Percentiles rank a stretch among this genome's conserved stretches.
Conservation (phyloP, 129 eudicot genomes). For the Lonicera japonica region DNA sequence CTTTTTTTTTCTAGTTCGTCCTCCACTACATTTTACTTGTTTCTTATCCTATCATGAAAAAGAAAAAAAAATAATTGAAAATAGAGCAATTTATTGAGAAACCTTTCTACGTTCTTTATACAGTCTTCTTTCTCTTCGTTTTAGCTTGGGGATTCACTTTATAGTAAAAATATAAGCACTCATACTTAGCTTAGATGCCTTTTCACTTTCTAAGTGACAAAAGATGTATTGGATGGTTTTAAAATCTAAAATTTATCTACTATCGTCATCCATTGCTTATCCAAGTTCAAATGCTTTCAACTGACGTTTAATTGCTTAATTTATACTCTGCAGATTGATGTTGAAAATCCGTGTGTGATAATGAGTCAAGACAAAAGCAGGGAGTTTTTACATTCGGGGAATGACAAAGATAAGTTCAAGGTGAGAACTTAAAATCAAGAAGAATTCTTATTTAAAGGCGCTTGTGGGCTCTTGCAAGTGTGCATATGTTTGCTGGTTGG, state of each 20-base stretch:
- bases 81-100: background rate
- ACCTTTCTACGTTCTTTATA: background rate
- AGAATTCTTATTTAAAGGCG: background rate
- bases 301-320: constrained; percentile 6
- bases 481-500: background rate
- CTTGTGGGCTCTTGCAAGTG: constrained; percentile 4
- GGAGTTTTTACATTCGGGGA: constrained; percentile 97
- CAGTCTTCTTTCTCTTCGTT: background rate
- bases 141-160: background rate
- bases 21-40: background rate
- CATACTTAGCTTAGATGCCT: background rate
- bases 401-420: constrained; percentile 89
- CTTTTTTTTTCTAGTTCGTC: background rate
- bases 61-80: background rate
- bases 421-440: constrained; percentile 24
- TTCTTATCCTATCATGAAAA: background rate
- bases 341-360: constrained; percentile 94
- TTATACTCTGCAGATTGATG: constrained; percentile 75
- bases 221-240: background rate
- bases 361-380: constrained; percentile 99
- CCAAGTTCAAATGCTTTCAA: background rate
- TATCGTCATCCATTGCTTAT: background rate
- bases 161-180: background rate
- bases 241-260: background rate
- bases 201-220: background rate